Conservation (phyloP, 176 grass and related monocot species). For the Canna indica region DNA sequence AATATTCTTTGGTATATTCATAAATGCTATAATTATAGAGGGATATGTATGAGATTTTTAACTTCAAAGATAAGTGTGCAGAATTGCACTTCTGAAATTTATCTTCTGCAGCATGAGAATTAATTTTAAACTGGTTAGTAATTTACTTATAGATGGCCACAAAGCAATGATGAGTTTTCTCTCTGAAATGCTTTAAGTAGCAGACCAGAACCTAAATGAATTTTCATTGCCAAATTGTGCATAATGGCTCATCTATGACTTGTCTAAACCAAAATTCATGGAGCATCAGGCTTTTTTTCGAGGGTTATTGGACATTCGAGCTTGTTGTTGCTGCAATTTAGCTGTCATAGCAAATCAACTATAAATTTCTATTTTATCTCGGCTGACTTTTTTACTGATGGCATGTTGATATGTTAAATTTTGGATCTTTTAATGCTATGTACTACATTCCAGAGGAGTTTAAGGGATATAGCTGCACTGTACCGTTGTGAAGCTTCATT, state of each 20-base stretch:
- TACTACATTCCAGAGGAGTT: conserved; percentile 58
- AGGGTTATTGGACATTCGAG: too few species aligned
- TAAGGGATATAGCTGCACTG: conserved; percentile 71
- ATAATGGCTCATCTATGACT: neutral
- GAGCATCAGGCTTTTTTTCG: too few species aligned
- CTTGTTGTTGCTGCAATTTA: too few species aligned
- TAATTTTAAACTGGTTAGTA: neutral
- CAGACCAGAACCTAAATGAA: neutral
- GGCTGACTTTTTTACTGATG: too few species aligned
- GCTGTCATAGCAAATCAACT: neutral
- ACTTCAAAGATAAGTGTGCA: neutral
- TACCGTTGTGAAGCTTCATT: conserved; percentile 58
- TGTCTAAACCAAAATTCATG: too few species aligned
- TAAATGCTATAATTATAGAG: neutral
- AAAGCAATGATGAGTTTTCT: neutral
- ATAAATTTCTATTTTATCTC: neutral
- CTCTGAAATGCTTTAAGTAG: neutral
- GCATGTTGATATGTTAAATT: too few species aligned
- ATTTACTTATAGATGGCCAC: neutral
- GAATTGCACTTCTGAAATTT: neutral
- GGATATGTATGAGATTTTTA: neutral
- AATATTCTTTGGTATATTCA: too few species aligned
- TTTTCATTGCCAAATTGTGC: neutral
- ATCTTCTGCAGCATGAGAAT: neutral
- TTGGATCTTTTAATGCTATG: too few species aligned